Conservation (phyloP, 2,329 filamentous ascomycete species). For the Pezicula carpinea region DNA sequence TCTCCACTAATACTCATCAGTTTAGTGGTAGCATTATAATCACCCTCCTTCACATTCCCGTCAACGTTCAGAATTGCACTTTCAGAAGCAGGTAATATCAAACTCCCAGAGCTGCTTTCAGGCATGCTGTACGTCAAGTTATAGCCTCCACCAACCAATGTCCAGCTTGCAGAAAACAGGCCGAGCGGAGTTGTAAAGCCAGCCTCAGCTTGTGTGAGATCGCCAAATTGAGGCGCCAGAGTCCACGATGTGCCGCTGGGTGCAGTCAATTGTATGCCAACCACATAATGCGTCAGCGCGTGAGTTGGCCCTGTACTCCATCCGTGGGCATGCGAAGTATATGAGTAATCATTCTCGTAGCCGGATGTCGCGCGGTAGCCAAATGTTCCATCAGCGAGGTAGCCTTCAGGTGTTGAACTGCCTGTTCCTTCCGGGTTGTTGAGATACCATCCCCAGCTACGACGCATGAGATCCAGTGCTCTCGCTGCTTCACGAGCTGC, state of each 20-base stretch:
- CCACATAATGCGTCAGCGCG: constrained; percentile 38
- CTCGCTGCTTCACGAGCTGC: constrained; percentile 40
- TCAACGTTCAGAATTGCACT: too few species aligned
- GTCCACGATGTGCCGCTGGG: constrained; percentile 32
- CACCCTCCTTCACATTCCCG: too few species aligned
- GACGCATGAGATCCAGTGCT: constrained; percentile 50
- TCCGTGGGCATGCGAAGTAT: constrained; percentile 45
- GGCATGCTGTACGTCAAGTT: constrained; percentile 13
- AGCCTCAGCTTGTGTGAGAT: constrained; percentile 33
- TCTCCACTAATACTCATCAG: too few species aligned
- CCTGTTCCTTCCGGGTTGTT: constrained; percentile 52
- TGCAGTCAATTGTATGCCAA: constrained; percentile 35
- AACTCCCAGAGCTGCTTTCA: constrained; percentile 8
- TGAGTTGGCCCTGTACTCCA: constrained; percentile 45
- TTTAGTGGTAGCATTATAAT: too few species aligned
- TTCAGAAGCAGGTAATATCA: constrained; percentile 9
- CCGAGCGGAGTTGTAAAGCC: constrained; percentile 37
- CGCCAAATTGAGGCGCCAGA: constrained; percentile 36
- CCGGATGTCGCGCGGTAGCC: constrained; percentile 49
- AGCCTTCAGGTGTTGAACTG: constrained; percentile 56
- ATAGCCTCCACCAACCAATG: constrained; percentile 7
- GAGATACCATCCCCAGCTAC: constrained; percentile 57
- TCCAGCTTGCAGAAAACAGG: constrained; percentile 32
- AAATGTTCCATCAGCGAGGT: constrained; percentile 49
- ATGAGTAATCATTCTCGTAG: constrained; percentile 41